Evolutionary conservation across 352 stramenopile genomes (phyloP), one percentile per base, ranked within the genome.

Genomic region (Globisporangium carolinianum): DNA sequence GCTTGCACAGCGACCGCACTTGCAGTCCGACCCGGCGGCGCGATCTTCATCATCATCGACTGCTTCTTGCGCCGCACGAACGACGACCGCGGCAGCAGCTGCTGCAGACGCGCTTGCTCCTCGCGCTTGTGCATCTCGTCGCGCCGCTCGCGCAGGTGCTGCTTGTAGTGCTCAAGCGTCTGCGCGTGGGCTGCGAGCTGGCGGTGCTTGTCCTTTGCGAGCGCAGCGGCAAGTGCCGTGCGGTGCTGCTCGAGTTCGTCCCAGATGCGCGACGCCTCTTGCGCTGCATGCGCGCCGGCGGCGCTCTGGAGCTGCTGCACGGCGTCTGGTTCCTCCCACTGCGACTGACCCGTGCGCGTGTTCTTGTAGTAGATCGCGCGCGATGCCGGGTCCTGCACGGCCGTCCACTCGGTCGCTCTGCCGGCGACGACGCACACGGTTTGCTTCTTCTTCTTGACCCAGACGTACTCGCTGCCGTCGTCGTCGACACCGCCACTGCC

Each of bases 351-450:
- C 9, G 77, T 87, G 43, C 73, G 70, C 2, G 68, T 82, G 64
- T 87, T 87, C 57, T 84, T 82, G 73, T 87, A 87, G 68, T 87
- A 87, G 17, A 87, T 85, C 4, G 77, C 77, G 32, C 71, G 67
- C 12, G 71, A 83, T 1, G 63, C 55, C 4, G 75, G 73, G 51
- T 87, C 77, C 57, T 86, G 77, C 7, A 87, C 77, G 12, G 75
- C 73, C 24, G 66, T 80, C 77, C 77, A 87, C 52, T 87, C 77
- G 37, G 71, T 80, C 32, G 78, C 65, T 42, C 69, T 78, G 18
- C 77, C 68, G 10, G 75, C 79, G 12, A 82, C 77, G n/a, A 87
- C 77, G n/a, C 71, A 79, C 32, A 87, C 73, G 0, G 75, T 78
- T 51, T 84, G 76, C 51, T 75, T 75, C 61, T 87, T 87, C 69